Evolutionary conservation across 2,329 filamentous ascomycete species (phyloP).

Genomic region (Talaromyces atroroseus): DNA sequence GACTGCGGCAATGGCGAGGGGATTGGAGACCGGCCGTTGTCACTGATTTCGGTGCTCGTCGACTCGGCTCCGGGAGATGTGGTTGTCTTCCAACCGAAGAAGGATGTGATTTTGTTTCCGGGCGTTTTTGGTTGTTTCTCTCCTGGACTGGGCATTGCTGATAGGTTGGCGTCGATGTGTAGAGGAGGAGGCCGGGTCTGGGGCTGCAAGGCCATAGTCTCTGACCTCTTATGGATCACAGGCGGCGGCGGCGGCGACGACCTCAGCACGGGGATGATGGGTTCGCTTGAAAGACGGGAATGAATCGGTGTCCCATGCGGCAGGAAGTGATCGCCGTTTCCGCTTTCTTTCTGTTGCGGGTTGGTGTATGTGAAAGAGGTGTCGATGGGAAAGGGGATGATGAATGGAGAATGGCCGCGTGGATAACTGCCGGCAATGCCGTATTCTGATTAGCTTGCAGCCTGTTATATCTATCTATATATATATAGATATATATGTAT

Average conservation of each 20-base stretch:
- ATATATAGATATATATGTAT: no score
- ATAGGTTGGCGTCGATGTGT: conserved; percentile 38
- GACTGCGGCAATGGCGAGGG: conserved; percentile 49
- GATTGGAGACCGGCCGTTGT: conserved; percentile 53
- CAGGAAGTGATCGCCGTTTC: conserved; percentile 27
- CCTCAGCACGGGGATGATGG: conserved; percentile 58
- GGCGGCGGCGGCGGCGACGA: conserved; percentile 62
- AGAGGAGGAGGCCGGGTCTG: conserved; percentile 38
- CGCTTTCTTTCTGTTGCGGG: conserved; percentile 17
- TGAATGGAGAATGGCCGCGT: conserved; percentile 30
- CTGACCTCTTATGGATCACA: conserved; percentile 34
- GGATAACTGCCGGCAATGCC: conserved; percentile 31
- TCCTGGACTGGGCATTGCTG: conserved; percentile 28
- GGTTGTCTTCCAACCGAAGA: conserved; percentile 61
- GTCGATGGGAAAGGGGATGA: conserved; percentile 29
- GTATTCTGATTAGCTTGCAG: conserved; percentile 4
- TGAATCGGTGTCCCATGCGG: conserved; percentile 36
- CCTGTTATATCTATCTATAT: no score
- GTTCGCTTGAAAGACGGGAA: conserved; percentile 40
- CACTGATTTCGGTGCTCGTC: conserved; percentile 59
- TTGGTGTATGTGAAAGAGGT: conserved; percentile 20
- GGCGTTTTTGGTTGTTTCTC: conserved; percentile 47
- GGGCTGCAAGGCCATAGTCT: conserved; percentile 43
- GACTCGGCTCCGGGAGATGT: conserved; percentile 53
- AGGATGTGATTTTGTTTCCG: conserved; percentile 56